phyloP scores from a whole-genome alignment of 2,329 filamentous ascomycete genomes.

The Alternaria solani region DNA sequence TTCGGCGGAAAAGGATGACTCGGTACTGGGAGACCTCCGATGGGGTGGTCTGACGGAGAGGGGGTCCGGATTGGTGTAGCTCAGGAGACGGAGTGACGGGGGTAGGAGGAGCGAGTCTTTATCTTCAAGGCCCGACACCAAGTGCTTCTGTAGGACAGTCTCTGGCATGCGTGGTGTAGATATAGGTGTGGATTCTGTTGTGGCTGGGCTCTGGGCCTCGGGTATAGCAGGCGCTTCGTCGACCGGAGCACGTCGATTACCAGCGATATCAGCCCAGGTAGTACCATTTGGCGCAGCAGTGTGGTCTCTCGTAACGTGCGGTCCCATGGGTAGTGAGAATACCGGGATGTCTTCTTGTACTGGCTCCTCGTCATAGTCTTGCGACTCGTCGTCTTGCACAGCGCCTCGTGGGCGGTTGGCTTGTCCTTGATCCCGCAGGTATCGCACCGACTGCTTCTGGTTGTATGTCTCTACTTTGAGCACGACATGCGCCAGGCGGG shows the following conservation, averaged over 20 bases:
- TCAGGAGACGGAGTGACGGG: not conserved
- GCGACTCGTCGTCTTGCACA: not conserved
- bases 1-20: not conserved
- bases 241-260: not conserved
- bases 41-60: not conserved
- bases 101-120: not conserved
- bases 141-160: not conserved
- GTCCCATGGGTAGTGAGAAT: not conserved
- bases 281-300: not conserved
- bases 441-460: constrained; percentile 20
- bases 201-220: not conserved
- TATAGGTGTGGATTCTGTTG: not conserved
- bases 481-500: constrained; percentile 19
- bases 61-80: not conserved
- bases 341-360: not conserved
- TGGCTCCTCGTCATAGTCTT: not conserved
- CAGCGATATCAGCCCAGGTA: constrained; percentile 20
- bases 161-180: not conserved
- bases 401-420: not conserved
- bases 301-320: not conserved
- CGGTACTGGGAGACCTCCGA: not conserved
- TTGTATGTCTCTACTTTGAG: constrained; percentile 27
- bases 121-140: not conserved
- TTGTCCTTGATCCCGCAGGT: constrained; percentile 9
- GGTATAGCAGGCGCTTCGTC: not conserved